Percentiles rank a stretch among this genome's conserved stretches.
Conservation (phyloP, 495 filamentous ascomycete genomes). For the Geopyxis carbonaria region DNA sequence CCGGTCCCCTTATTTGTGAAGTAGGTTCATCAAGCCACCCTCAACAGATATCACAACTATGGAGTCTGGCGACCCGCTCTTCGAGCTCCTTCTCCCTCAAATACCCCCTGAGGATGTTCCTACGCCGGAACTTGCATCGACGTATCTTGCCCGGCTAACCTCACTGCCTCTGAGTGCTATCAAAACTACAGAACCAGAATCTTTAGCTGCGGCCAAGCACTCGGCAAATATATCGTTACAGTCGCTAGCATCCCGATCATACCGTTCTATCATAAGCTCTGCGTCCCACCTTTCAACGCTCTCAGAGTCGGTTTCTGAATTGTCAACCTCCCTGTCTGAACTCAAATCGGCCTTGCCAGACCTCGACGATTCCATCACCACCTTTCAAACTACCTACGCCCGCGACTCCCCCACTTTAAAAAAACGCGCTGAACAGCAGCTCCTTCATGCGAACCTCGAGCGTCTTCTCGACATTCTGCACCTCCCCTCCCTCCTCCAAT, state of each 20-base stretch:
- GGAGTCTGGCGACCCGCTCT: conserved; percentile 49
- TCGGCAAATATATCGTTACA: conserved; percentile 76
- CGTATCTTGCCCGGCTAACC: conserved; percentile 64
- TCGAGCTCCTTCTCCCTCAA: conserved; percentile 53
- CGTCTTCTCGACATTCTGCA: conserved; percentile 81
- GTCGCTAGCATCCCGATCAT: conserved; percentile 76
- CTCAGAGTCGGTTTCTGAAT: conserved; percentile 43
- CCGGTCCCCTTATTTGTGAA: too few species aligned
- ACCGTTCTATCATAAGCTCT: conserved; percentile 69
- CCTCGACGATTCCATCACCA: conserved; percentile 60
- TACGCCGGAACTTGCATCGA: conserved; percentile 31
- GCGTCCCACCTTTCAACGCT: conserved; percentile 60
- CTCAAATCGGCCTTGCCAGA: conserved; percentile 56
- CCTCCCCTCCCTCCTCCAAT: conserved; percentile 68
- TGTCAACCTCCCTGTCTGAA: conserved; percentile 44
- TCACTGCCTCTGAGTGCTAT: conserved; percentile 62
- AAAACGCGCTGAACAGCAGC: conserved; percentile 60
- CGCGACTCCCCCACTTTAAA: conserved; percentile 42
- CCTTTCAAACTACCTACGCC: conserved; percentile 71
- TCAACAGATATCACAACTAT: too few species aligned
- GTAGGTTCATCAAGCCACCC: too few species aligned
- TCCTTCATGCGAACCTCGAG: conserved; percentile 79
- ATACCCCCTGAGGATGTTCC: conserved; percentile 30
- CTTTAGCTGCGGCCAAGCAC: conserved; percentile 62
- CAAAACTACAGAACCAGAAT: conserved; percentile 56